Evolutionary conservation across 805 yeast species (phyloP), one percentile per base, ranked within the genome.

Genomic region (Metschnikowia gelsemii): DNA sequence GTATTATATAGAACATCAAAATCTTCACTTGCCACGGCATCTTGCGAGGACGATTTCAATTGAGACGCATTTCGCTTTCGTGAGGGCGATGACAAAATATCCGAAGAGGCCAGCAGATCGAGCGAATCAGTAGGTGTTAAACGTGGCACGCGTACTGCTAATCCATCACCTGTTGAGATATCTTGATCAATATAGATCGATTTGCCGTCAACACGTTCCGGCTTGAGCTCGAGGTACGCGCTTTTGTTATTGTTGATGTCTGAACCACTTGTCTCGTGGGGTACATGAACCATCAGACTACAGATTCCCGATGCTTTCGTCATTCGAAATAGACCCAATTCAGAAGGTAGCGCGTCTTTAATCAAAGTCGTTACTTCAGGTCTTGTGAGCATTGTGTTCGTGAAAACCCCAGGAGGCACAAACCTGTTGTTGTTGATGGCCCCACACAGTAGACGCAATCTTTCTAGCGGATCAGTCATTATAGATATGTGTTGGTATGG

Each of bases 361-460:
- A 82, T 61, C n/a, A 82, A 61, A 16, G 70, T 62, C 2, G 82
- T 78, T 42, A 81, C 79, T 21, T 70, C 68, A 9, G 80, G 79
- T 35, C 66, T 61, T 19, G 70, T 62, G 8, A 79, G 68, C 13
- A 81, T 63, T 2, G 88, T 82, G 52, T 82, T 82, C 28, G 84
- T 78, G 58, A 82, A 82, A 3, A 79, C 73, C 0, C 87, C 87
- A 0, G 85, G 78, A 0, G 73, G 68, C 16, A 70, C 59, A 57
- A 82, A 82, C 40, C 76, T 64, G 3, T 74, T 65, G 8, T 64
- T 57, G 19, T 66, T 59, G 8, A 79, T 56, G 1, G 72, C 63
- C n/a, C 64, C 66, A 4, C 68, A 53, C 36, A 43, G 47, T 17
- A 33, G 39, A n/a, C 38, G 42, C n/a, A 52, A 33, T 16, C 38